These are phyloP conservation scores for Hemerocallis citrina DNA, from an alignment of 106 monocot species.

Conservation along the genomic window DNA sequence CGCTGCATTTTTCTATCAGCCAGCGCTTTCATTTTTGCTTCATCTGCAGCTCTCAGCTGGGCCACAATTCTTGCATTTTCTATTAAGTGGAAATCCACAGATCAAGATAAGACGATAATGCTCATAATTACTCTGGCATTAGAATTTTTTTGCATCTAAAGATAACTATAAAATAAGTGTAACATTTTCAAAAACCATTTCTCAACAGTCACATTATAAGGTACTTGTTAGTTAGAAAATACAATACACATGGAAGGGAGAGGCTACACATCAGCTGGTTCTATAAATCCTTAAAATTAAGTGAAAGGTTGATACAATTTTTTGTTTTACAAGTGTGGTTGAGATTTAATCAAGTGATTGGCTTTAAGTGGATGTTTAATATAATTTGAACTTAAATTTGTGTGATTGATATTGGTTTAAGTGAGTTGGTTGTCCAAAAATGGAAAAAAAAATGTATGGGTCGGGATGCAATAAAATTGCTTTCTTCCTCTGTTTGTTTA, in stretches of 20 bases:
- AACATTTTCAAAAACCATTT: not conserved
- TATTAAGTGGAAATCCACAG: constrained; percentile 17
- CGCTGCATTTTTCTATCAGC: constrained; percentile 38
- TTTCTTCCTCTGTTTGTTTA: no score
- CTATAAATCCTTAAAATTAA: no score
- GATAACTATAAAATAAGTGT: not conserved
- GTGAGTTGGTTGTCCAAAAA: no score
- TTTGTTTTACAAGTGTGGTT: no score
- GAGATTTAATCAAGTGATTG: no score
- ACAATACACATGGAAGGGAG: not conserved
- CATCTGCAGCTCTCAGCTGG: constrained; percentile 38
- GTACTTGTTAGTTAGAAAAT: not conserved
- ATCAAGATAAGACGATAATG: not conserved
- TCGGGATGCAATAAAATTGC: no score
- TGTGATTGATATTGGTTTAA: no score
- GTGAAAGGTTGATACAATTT: no score
- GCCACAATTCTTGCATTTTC: constrained; percentile 57
- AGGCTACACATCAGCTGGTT: not conserved
- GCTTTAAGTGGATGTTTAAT: no score
- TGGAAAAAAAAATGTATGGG: no score
- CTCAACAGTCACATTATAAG: not conserved
- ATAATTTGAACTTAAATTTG: no score
- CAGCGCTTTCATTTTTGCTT: constrained; percentile 30
- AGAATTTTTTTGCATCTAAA: not conserved
- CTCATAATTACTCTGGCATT: not conserved